A percentile compares a stretch with the other conserved stretches of the same genome.
Evolutionary conservation across 2,329 filamentous ascomycete species (phyloP).

Genomic region (Tolypocladium inflatum): DNA sequence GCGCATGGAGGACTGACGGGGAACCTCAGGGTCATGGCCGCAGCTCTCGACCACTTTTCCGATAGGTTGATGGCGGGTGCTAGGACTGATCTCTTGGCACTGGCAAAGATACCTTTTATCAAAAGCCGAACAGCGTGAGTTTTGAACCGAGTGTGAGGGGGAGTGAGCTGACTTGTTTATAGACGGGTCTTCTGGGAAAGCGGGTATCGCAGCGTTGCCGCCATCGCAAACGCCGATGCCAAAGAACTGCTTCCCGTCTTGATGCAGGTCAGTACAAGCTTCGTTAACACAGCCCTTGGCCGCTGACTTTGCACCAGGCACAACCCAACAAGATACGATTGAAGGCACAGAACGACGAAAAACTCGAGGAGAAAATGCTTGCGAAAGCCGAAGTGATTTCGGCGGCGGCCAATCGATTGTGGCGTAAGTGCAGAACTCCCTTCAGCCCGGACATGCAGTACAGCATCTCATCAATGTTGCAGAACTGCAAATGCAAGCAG

Average conservation of each 20-base stretch:
- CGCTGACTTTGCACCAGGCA: conserved; percentile 31
- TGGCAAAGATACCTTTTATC: conserved; percentile 64
- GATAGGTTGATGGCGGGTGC: conserved; percentile 66
- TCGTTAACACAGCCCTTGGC: background rate
- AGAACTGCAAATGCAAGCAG: conserved; percentile 43
- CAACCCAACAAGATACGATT: conserved; percentile 56
- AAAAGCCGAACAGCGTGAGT: conserved; percentile 64
- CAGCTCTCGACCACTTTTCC: conserved; percentile 65
- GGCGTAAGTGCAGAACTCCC: conserved; percentile 39
- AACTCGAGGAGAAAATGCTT: conserved; percentile 54
- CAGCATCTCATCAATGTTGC: background rate
- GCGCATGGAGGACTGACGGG: conserved; percentile 5
- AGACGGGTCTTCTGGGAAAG: conserved; percentile 63
- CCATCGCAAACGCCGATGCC: conserved; percentile 59
- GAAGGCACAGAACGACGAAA: conserved; percentile 44
- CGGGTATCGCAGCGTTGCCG: conserved; percentile 58
- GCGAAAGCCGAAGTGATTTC: conserved; percentile 60
- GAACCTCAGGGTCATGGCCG: conserved; percentile 49
- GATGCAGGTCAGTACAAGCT: conserved; percentile 43
- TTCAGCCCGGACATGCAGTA: background rate
- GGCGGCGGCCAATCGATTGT: conserved; percentile 58
- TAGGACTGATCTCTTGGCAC: conserved; percentile 57
- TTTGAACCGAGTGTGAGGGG: background rate
- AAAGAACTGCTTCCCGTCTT: conserved; percentile 62
- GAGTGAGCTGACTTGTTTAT: conserved; percentile 1